Evolutionary conservation across 306 rosid species (phyloP).

Genomic region (Ammopiptanthus mongolicus): DNA sequence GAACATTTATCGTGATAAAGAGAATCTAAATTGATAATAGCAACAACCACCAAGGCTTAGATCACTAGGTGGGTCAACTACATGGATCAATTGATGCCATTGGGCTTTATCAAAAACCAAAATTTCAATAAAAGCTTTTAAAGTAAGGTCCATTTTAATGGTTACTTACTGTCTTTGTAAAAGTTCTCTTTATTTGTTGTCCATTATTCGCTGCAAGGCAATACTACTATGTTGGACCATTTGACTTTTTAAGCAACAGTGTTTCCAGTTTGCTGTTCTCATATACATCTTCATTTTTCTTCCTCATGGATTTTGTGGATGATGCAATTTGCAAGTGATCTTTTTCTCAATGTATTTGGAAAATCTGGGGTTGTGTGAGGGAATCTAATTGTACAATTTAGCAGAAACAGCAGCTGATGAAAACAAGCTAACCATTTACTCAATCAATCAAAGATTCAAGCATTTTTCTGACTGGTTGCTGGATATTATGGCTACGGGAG

Average conservation of each 20-base stretch:
- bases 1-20: background rate
- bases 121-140: background rate
- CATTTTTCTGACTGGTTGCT: constrained; percentile 89
- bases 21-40: background rate
- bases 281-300: background rate
- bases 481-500: constrained; percentile 88
- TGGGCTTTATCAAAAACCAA: constrained; percentile 7
- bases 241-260: background rate
- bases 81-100: background rate
- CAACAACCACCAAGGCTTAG: background rate
- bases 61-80: constrained; percentile 6
- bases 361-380: background rate
- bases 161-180: background rate
- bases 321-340: background rate
- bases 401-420: constrained; percentile 49
- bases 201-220: background rate
- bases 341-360: constrained; percentile 3
- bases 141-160: background rate
- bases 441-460: constrained; percentile 73
- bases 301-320: background rate
- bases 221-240: background rate
- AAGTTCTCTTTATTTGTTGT: background rate
- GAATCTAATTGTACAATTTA: constrained; percentile 29
- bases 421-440: constrained; percentile 53
- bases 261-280: background rate